Evolutionary conservation across 768 basidiomycete species (phyloP), one percentile per base, ranked within the genome.

Genomic region (Suillus tomentosus): DNA sequence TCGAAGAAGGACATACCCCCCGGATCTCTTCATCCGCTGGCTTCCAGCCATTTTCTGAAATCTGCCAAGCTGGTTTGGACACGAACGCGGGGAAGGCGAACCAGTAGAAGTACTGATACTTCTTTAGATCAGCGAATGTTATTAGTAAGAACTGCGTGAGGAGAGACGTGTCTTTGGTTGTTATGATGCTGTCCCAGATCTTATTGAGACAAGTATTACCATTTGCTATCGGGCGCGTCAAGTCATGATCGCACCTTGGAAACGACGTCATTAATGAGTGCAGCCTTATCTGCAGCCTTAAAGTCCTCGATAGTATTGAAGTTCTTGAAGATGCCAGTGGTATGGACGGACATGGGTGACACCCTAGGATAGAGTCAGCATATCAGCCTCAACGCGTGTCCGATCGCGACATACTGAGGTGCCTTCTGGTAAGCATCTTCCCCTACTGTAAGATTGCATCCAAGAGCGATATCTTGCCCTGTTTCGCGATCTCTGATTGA

Each of bases 261-360:
- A 0, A 89, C 87, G 65, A 90, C 74, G 36, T 82, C 72, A 63
- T 91, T 91, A 78, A 99, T 95, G 19, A 97, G 76, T n/a, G 86
- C 84, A 7, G 89, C 86, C 82, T 99, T 99, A 70, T 94, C 89
- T 0, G 91, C 89, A 8, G 87, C 85, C 70, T 90, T 94, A 81
- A 98, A 99, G 13, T 97, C 95, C 69, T 99, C 95, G 69, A 99
- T 91, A 10, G 96, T 98, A 73, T 99, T 99, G 79, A 87, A 98
- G 76, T 98, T 99, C 83, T 93, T 95, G 71, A 97, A 82, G 11
- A 82, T 79, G 45, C 96, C 97, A 5, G 70, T 73, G 0, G 87
- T 83, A 2, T 76, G 62, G 51, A 87, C 80, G 14, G 87, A 79
- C 65, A 86, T 80, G 8, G 82, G 70, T 2, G 85, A 74, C 14